Base-by-base conservation (phyloP, 2,329 filamentous ascomycete genomes). In the Pseudogymnoascus sp. region DNA sequence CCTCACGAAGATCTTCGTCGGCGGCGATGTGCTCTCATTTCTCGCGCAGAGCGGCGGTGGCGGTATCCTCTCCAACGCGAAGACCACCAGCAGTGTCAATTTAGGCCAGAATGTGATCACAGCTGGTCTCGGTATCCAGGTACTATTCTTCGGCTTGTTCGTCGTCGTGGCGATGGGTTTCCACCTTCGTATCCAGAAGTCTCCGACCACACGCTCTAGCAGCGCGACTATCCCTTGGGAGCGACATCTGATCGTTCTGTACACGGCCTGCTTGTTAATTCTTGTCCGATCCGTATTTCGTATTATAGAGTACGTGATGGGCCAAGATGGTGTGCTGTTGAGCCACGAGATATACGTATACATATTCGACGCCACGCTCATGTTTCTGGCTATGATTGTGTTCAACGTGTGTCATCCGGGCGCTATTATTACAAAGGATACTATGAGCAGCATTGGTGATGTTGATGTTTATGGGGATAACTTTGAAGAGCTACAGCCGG, bases 71-170 rank as follows among this genome's bases (percentile, higher is more conserved):
- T 67, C 6, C 68, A 67, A 1, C 64, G 73, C 12, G 65, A 68
- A 69, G 0, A 66, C 71, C 50, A 63, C 42, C 61, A 62, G 71
- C 62, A 28, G 63, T 73, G 25, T 42, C 8, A 36, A 69, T 2
- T 64, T 66, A 0, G 78, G 78, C 10, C 25, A 28, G 25, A 70
- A 78, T 59, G 72, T 83, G 50, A 77, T 83, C 12, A 72, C 81
- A 18, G 75, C 68, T 5, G 82, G 82, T 10, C 72, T 84, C 2
- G 69, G 78, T 7, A 67, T 83, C 3, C 82, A 84, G 65, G 74
- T 84, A 3, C 12, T 80, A 6, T 78, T 82, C 66, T 84, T 84
- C 66, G 73, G 74, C n/a, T 73, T 82, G 62, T 84, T 84, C 67
- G 71, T 83, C 18, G 34, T 69, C 25, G 25, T 28, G 25, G 25